Base-by-base conservation (phyloP, 2,329 filamentous ascomycete genomes). In the Geosmithia flava region DNA sequence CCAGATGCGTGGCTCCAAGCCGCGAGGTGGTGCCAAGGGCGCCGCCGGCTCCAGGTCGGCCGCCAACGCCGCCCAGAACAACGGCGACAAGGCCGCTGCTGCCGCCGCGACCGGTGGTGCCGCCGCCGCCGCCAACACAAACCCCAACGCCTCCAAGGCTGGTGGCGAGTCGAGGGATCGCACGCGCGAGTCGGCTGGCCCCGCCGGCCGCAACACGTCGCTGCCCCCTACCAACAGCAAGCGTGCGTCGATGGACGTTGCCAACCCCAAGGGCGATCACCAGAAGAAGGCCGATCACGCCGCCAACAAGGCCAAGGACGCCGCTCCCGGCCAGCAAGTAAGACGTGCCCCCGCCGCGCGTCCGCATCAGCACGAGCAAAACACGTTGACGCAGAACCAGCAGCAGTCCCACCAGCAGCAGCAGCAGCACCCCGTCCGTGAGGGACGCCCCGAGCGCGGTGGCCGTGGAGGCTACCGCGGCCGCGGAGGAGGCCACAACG, bases 1-100 rank as follows among this genome's bases (percentile, higher is more conserved):
- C 15, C 67, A 66, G 44, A 60, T 67, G 55, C 72, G 75, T 52
- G 67, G 68, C 48, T 62, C 70, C 30, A 76, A 74, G 53, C 65
- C 71, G 42, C 70, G 76, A 27, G 71, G 72, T 16, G 72, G 74
- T 50, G 66, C 65, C 47, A 67, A 72, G 40, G 67, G 65, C 42
- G 64, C 67, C 29, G 67, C 69, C 40, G 54, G 58, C 42, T 47
- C 62, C 39, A 65, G 71, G 30, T 61, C 66, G 39, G 62, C 63
- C 6, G 60, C 69, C 30, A 37, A 37, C 33, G 50, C 54, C 37
- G 56, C 59, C 17, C 62, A 64, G 45, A 52, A 57, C 44, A 11
- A 52, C 60, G 29, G 50, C 58, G 7, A 49, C 56, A 37, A 37
- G 33, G 33, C 33, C 33, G 33, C 33, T 13, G 33, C 33, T 11